Conservation (phyloP, 2,329 filamentous ascomycete species). For the Trichothecium sympodiale region DNA sequence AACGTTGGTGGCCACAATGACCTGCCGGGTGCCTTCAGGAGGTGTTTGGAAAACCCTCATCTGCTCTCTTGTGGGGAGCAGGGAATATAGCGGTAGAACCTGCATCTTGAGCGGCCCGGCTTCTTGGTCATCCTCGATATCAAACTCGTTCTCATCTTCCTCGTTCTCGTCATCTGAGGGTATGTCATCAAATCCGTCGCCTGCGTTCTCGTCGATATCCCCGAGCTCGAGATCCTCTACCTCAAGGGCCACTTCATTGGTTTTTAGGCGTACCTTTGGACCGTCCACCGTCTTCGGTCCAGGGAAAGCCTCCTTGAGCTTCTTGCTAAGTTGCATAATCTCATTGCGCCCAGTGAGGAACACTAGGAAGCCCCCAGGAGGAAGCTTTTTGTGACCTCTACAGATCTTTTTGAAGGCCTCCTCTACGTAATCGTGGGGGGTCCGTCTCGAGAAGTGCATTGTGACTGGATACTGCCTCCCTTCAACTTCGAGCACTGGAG, state of each 20-base stretch:
- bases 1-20: constrained; percentile 91
- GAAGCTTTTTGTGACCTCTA: constrained; percentile 79
- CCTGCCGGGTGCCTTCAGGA: constrained; percentile 71
- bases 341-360: constrained; percentile 93
- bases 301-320: constrained; percentile 57
- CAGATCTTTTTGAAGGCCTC: constrained; percentile 82
- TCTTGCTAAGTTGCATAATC: constrained; percentile 73
- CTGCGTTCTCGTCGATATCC: constrained; percentile 51
- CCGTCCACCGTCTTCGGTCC: constrained; percentile 43
- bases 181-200: constrained; percentile 49
- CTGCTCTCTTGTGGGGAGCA: constrained; percentile 83
- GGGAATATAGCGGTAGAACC: constrained; percentile 85
- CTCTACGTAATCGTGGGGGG: constrained; percentile 78
- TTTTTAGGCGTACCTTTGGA: constrained; percentile 63
- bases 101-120: constrained; percentile 64
- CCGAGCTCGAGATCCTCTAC: constrained; percentile 82
- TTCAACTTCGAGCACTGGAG: constrained; percentile 80
- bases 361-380: constrained; percentile 81
- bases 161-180: constrained; percentile 46
- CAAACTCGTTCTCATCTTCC: constrained; percentile 56
- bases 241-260: constrained; percentile 68
- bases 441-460: constrained; percentile 75
- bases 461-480: constrained; percentile 88
- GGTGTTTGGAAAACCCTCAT: constrained; percentile 78
- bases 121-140: constrained; percentile 52